Evolutionary conservation across 2,329 filamentous ascomycete genomes (phyloP).

Genomic region (Diplocarpon mali): DNA sequence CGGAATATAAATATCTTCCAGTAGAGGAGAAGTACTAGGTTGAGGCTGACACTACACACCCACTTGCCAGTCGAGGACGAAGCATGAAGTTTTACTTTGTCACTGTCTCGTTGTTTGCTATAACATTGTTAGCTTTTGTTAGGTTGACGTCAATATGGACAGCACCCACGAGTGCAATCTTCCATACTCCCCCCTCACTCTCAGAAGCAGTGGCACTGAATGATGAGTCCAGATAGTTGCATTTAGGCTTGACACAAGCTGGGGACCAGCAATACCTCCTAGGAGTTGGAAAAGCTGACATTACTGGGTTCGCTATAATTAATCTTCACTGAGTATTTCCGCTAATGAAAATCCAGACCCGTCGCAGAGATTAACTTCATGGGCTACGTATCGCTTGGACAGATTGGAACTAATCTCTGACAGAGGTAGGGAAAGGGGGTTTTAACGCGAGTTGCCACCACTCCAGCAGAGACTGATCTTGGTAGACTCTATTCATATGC

Average conservation of each 20-base stretch:
- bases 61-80: slow-evolving; percentile 2
- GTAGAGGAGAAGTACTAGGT: slow-evolving; percentile 6
- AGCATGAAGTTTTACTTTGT: slow-evolving; percentile 1
- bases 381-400: slow-evolving; percentile 75
- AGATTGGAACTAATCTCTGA: slow-evolving; percentile 72
- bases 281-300: slow-evolving; percentile 60
- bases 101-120: not conserved
- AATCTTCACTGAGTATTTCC: not conserved
- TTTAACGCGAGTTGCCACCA: not conserved
- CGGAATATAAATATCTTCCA: slow-evolving; percentile 8
- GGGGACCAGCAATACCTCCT: slow-evolving; percentile 40
- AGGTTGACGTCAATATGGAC: not conserved
- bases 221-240: slow-evolving; percentile 2
- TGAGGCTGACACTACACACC: not conserved
- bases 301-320: slow-evolving; percentile 42
- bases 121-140: slow-evolving; percentile 2
- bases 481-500: slow-evolving; percentile 64
- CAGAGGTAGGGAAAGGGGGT: slow-evolving; percentile 43
- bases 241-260: slow-evolving; percentile 2
- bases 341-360: slow-evolving; percentile 32
- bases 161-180: not conserved
- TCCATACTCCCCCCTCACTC: not conserved
- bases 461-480: not conserved
- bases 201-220: not conserved
- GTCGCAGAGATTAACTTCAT: slow-evolving; percentile 89